A percentile compares a stretch with the other conserved stretches of the same genome.
phyloP scores from a whole-genome alignment of 352 stramenopile species.

The Pythium brachiatum region DNA sequence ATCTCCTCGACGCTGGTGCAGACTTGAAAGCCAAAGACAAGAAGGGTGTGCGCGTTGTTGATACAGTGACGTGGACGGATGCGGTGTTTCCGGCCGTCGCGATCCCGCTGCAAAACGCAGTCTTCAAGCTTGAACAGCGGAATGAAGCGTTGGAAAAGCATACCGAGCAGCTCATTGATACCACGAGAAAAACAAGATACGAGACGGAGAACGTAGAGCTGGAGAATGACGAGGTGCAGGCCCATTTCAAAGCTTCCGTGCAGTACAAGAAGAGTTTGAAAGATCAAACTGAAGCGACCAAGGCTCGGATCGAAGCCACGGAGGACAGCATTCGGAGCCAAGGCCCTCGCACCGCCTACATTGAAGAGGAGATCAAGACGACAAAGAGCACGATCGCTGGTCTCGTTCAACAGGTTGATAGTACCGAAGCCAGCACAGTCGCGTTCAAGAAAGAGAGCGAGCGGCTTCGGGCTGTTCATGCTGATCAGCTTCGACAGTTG shows the following conservation, averaged over 20 bases:
- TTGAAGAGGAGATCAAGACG: conserved; percentile 9
- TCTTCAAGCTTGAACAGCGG: conserved; percentile 25
- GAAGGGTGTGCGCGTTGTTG: conserved; percentile 21
- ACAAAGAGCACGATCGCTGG: background rate
- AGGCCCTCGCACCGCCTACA: conserved; percentile 1
- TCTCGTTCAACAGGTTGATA: conserved; percentile 6
- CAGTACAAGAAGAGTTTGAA: conserved; percentile 12
- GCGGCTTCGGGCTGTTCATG: conserved; percentile 1
- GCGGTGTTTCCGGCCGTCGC: conserved; percentile 20
- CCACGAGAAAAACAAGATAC: conserved; percentile 3
- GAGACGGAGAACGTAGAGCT: conserved; percentile 4
- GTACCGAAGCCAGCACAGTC: background rate
- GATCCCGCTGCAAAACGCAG: conserved; percentile 19
- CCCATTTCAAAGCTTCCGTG: conserved; percentile 2
- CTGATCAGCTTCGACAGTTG: conserved; percentile 4
- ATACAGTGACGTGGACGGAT: conserved; percentile 24
- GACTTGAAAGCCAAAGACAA: conserved; percentile 19
- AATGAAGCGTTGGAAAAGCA: conserved; percentile 13
- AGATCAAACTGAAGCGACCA: conserved; percentile 5
- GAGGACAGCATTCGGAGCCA: conserved; percentile 8
- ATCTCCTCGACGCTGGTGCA: conserved; percentile 20
- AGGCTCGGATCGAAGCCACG: background rate
- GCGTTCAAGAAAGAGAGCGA: conserved; percentile 5
- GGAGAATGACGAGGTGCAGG: conserved; percentile 9
- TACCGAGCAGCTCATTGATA: conserved; percentile 1